Percentiles rank a stretch among this genome's conserved stretches.
These are phyloP conservation scores for Hyaloscypha finlandica DNA, from an alignment of 495 filamentous ascomycete species.

Conservation along the genomic window DNA sequence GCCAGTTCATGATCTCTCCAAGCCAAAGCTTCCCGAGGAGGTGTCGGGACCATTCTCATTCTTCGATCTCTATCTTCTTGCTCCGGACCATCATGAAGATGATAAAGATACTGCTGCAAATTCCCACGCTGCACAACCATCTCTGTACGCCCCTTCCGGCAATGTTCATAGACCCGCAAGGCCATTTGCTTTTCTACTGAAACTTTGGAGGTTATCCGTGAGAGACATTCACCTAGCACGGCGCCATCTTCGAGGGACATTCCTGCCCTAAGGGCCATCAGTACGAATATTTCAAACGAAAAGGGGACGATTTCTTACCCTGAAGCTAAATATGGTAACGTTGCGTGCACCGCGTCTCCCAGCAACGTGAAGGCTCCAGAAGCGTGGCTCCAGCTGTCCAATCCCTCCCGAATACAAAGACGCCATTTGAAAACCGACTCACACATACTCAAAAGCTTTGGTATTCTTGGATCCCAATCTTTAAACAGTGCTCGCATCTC, in stretches of 20 bases:
- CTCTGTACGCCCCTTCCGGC: conserved; percentile 54
- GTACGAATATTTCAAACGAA: not conserved
- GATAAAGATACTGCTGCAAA: conserved; percentile 55
- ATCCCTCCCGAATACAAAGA: conserved; percentile 58
- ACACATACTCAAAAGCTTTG: conserved; percentile 49
- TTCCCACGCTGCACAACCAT: conserved; percentile 55
- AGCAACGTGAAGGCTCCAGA: conserved; percentile 59
- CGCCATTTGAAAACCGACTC: conserved; percentile 67
- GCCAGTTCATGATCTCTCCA: conserved; percentile 57
- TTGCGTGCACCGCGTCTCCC: conserved; percentile 71
- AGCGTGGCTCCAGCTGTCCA: conserved; percentile 59
- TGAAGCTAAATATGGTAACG: conserved; percentile 58
- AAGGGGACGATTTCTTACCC: conserved; percentile 8
- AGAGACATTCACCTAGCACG: conserved; percentile 43
- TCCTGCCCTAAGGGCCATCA: conserved; percentile 16
- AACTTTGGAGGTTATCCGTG: conserved; percentile 26
- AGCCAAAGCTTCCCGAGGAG: conserved; percentile 49
- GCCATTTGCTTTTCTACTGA: conserved; percentile 46
- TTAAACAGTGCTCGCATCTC: conserved; percentile 66
- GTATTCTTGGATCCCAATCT: conserved; percentile 60
- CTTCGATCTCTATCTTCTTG: conserved; percentile 51
- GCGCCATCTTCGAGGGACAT: conserved; percentile 49
- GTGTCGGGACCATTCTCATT: conserved; percentile 44
- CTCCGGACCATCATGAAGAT: conserved; percentile 53
- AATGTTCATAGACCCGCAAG: conserved; percentile 53